Percentiles rank a stretch among this genome's conserved stretches.
phyloP scores from a whole-genome alignment of 2,329 filamentous ascomycete genomes.

The Penicillium paneum region DNA sequence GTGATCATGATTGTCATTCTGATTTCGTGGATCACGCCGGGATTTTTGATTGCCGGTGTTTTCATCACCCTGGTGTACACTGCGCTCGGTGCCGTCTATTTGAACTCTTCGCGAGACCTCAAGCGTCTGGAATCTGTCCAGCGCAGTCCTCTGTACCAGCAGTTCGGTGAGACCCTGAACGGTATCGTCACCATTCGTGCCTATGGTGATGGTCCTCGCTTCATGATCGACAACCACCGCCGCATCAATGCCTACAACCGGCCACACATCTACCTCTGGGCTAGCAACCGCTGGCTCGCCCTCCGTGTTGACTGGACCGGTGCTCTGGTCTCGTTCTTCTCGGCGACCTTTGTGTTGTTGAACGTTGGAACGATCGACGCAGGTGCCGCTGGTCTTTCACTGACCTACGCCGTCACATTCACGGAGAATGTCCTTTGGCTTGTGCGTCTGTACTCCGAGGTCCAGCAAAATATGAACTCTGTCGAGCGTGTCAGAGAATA shows the following conservation, averaged over 20 bases:
- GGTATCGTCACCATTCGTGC: constrained; percentile 96
- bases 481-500: constrained; percentile 98
- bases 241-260: constrained; percentile 88
- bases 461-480: constrained; percentile 99
- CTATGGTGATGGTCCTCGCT: constrained; percentile 89
- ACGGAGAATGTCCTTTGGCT: constrained; percentile 97
- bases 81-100: constrained; percentile 79
- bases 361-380: constrained; percentile 81
- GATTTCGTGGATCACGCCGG: constrained; percentile 84
- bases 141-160: constrained; percentile 91
- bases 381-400: constrained; percentile 85
- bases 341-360: constrained; percentile 83
- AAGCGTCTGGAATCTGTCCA: constrained; percentile 94
- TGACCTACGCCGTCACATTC: constrained; percentile 95
- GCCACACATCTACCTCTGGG: constrained; percentile 96
- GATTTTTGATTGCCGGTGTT: constrained; percentile 79
- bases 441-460: constrained; percentile 86
- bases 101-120: constrained; percentile 87
- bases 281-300: constrained; percentile 92
- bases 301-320: constrained; percentile 88
- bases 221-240: constrained; percentile 83
- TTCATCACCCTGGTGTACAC: constrained; percentile 84
- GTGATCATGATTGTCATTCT: constrained; percentile 82
- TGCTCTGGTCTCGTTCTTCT: constrained; percentile 88
- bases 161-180: constrained; percentile 91